Percentiles rank a stretch among this genome's conserved stretches.
These are phyloP conservation scores for Rhizophagus prolifer DNA, from an alignment of 192 early-diverging fungal species.

Conservation along the genomic window DNA sequence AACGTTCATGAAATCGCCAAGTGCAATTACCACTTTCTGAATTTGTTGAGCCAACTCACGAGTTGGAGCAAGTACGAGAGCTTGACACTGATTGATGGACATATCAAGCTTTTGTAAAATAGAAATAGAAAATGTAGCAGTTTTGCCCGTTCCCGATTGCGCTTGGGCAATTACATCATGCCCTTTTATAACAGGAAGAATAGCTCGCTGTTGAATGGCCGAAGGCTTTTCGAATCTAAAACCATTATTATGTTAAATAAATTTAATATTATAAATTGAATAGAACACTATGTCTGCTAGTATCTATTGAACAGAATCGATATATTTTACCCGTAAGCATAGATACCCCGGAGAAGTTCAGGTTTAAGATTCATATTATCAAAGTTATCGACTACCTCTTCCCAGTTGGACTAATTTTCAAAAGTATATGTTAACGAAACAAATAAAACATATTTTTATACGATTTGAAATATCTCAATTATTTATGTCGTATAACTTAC, in stretches of 20 bases:
- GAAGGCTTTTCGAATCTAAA: slow-evolving; percentile 94
- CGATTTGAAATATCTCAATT: background rate
- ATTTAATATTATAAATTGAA: no score
- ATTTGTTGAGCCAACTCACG: slow-evolving; percentile 96
- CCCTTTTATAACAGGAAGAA: slow-evolving; percentile 81
- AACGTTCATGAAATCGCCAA: slow-evolving; percentile 97
- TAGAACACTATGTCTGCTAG: no score
- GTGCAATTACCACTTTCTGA: slow-evolving; percentile 84
- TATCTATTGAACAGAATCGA: no score
- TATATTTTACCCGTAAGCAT: slow-evolving; percentile 74
- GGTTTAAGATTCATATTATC: slow-evolving; percentile 92
- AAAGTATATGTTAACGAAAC: background rate
- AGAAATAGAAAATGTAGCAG: slow-evolving; percentile 95
- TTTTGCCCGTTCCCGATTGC: slow-evolving; percentile 98
- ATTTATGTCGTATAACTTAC: slow-evolving; percentile 5
- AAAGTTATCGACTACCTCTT: slow-evolving; percentile 92
- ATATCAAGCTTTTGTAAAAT: slow-evolving; percentile 90
- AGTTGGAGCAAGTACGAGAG: slow-evolving; percentile 90
- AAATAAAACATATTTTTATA: background rate
- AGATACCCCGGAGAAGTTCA: slow-evolving; percentile 94
- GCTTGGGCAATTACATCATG: slow-evolving; percentile 97
- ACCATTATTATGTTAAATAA: background rate
- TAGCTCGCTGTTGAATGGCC: slow-evolving; percentile 98
- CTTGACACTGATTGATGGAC: slow-evolving; percentile 83
- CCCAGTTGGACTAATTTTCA: slow-evolving; percentile 81